Evolutionary conservation across 2,329 filamentous ascomycete genomes (phyloP).

Genomic region (Fusarium pseudograminearum): DNA sequence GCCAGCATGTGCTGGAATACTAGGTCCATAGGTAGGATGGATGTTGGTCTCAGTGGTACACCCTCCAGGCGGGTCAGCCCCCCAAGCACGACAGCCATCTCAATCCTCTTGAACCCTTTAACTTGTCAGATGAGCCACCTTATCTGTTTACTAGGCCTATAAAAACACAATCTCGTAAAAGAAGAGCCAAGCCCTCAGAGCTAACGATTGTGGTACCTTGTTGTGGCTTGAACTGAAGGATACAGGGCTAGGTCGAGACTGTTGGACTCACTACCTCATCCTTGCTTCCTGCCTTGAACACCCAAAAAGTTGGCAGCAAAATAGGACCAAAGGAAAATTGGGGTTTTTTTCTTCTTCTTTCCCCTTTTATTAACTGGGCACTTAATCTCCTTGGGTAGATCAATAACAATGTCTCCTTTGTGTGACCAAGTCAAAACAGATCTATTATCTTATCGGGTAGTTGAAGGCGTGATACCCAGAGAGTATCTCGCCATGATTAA

Average conservation of each 20-base stretch:
- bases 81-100: background rate
- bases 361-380: background rate
- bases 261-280: background rate
- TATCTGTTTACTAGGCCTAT: background rate
- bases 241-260: background rate
- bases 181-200: background rate
- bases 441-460: slow-evolving; percentile 19
- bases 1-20: background rate
- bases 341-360: background rate
- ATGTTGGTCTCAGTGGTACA: slow-evolving; percentile 1
- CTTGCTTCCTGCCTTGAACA: background rate
- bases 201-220: background rate
- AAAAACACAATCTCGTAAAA: background rate
- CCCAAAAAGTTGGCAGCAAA: background rate
- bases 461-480: slow-evolving; percentile 33
- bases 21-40: background rate
- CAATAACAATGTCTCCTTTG: background rate
- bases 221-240: background rate
- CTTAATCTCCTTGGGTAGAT: background rate
- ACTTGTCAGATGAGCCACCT: background rate
- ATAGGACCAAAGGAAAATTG: background rate
- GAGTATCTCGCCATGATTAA: slow-evolving; percentile 37
- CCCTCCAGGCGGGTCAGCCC: background rate
- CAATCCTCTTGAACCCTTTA: background rate
- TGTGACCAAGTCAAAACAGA: background rate